Conservation (phyloP, 2,329 filamentous ascomycete genomes). For the Colletotrichum incanum region DNA sequence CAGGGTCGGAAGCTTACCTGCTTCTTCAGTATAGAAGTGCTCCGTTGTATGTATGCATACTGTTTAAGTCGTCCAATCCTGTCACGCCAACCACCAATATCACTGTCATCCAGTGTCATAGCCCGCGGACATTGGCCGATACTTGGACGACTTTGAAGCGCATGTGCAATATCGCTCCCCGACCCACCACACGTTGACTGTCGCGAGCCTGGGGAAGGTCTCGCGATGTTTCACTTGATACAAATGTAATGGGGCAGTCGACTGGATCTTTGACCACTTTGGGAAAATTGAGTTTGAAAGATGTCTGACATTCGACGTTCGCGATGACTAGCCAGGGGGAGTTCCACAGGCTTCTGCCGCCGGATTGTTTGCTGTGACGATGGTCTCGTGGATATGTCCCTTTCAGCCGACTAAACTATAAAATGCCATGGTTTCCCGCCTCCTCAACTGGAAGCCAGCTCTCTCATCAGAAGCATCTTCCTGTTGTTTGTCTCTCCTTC, state of each 20-base stretch:
- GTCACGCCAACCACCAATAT: too few species aligned
- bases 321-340: background rate
- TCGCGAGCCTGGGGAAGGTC: slow-evolving; percentile 14
- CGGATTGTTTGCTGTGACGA: background rate
- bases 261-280: slow-evolving; percentile 3
- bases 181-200: slow-evolving; percentile 9
- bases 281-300: slow-evolving; percentile 2
- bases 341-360: too few species aligned
- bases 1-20: background rate
- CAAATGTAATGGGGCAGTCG: slow-evolving; percentile 20
- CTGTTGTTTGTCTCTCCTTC: slow-evolving; percentile 11
- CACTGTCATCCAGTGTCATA: background rate
- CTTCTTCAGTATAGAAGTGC: background rate
- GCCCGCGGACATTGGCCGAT: slow-evolving; percentile 10
- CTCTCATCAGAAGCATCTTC: slow-evolving; percentile 10
- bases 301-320: background rate
- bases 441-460: too few species aligned
- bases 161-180: background rate
- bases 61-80: background rate
- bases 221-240: slow-evolving; percentile 37
- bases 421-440: slow-evolving; percentile 7
- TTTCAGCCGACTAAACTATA: slow-evolving; percentile 16
- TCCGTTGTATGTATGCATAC: background rate
- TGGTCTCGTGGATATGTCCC: too few species aligned
- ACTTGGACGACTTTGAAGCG: background rate